Conservation (phyloP, 176 grass and related monocot genomes). For the Oryza meridionalis region DNA sequence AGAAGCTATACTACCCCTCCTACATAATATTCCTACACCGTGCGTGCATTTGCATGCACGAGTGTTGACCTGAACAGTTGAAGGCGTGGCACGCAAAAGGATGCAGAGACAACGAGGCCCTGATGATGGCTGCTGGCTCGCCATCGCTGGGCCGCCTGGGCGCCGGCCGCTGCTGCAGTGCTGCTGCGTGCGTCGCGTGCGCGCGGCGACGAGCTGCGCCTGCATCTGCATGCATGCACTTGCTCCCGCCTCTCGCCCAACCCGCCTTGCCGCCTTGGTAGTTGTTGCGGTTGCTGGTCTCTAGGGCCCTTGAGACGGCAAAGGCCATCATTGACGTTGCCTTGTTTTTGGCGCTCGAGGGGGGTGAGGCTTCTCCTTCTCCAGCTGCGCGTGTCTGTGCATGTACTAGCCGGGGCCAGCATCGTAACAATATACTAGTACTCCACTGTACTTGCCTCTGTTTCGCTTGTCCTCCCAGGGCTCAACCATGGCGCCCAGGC, state of each 20-base stretch:
- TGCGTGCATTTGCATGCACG: conserved; percentile 11
- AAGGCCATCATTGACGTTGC: conserved; percentile 22
- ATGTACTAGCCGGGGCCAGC: conserved; percentile 34
- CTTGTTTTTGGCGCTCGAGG: conserved; percentile 47
- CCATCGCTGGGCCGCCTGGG: background rate
- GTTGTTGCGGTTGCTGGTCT: conserved; percentile 44
- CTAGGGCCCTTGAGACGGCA: conserved; percentile 23
- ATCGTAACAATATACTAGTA: conserved; percentile 45
- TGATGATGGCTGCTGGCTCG: conserved; percentile 33
- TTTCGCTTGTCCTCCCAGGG: background rate
- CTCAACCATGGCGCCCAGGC: conserved; percentile 31
- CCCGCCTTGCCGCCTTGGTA: conserved; percentile 23
- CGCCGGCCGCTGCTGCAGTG: background rate
- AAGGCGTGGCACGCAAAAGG: conserved; percentile 13
- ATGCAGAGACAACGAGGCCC: background rate
- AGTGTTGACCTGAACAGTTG: conserved; percentile 19
- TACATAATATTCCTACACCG: background rate
- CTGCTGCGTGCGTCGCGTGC: background rate
- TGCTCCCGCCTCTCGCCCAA: no score
- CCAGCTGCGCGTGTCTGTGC: conserved; percentile 33
- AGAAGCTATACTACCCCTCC: background rate
- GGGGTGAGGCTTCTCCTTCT: conserved; percentile 10
- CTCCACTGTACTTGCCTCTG: background rate
- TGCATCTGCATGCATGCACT: conserved; percentile 41
- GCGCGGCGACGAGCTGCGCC: background rate